These are phyloP conservation scores for Fusarium humuli DNA, from an alignment of 2,329 filamentous ascomycete genomes.

Conservation along the genomic window DNA sequence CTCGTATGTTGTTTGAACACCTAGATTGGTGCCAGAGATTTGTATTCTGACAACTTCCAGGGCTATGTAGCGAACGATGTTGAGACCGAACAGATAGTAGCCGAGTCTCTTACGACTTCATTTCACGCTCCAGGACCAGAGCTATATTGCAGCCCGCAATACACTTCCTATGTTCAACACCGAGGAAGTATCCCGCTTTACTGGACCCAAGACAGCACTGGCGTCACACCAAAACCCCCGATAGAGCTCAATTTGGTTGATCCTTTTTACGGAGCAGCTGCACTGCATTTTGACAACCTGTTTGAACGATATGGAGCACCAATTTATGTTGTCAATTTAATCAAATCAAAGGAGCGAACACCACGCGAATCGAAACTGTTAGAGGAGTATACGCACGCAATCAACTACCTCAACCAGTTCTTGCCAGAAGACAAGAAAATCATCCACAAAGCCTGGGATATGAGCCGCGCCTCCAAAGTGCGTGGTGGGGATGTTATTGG, in stretches of 20 bases:
- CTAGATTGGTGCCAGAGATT: neutral
- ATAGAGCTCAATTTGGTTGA: conserved; percentile 97
- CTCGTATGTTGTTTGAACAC: conserved; percentile 56
- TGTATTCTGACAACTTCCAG: conserved; percentile 41
- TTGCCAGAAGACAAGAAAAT: conserved; percentile 87
- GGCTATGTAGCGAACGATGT: conserved; percentile 99
- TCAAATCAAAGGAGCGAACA: conserved; percentile 88
- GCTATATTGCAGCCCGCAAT: conserved; percentile 88
- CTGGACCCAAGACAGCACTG: conserved; percentile 96
- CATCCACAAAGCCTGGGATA: conserved; percentile 95
- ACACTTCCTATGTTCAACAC: conserved; percentile 97
- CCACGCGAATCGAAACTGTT: conserved; percentile 93
- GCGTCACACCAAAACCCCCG: conserved; percentile 94
- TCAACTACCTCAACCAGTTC: conserved; percentile 94
- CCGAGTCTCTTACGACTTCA: conserved; percentile 92
- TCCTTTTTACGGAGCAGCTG: conserved; percentile 93
- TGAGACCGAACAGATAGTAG: conserved; percentile 98
- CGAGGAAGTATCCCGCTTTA: conserved; percentile 95
- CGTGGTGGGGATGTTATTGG: conserved; percentile 94
- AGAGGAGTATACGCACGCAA: conserved; percentile 85
- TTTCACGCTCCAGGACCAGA: conserved; percentile 91
- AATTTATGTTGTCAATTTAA: conserved; percentile 89
- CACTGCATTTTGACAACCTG: conserved; percentile 92
- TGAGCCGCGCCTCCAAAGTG: conserved; percentile 94
- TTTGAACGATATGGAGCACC: conserved; percentile 94